phyloP scores from a whole-genome alignment of 106 monocot species.

The Iris macrosiphon region DNA sequence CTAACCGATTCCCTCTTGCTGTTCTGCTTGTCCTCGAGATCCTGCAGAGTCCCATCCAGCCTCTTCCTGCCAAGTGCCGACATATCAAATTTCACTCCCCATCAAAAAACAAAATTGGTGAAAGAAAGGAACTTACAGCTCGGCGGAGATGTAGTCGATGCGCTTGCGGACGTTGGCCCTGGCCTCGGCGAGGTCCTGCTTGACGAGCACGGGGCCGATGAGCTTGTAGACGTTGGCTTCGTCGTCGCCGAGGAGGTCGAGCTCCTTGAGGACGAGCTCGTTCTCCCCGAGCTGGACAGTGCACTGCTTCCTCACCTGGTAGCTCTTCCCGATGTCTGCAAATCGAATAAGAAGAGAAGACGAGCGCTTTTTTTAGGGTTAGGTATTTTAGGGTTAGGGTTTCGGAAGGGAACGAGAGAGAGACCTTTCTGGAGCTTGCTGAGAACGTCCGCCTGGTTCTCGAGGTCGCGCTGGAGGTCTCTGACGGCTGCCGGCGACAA shows the following conservation, averaged over 20 bases:
- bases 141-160: constrained; percentile 88
- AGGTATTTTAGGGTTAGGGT: constrained; percentile 4
- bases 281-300: constrained; percentile 97
- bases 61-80: constrained; percentile 45
- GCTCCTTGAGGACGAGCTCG: constrained; percentile 93
- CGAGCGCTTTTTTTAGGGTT: constrained; percentile 10
- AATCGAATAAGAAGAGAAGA: not conserved
- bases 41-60: constrained; percentile 63
- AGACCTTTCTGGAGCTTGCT: constrained; percentile 87
- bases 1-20: constrained; percentile 79
- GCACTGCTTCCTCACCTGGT: constrained; percentile 95
- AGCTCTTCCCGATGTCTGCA: constrained; percentile 82
- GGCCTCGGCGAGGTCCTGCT: constrained; percentile 95
- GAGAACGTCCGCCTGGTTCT: constrained; percentile 59
- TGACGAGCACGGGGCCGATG: constrained; percentile 90
- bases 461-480: constrained; percentile 72
- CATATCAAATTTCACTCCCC: not conserved
- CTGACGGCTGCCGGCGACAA: constrained; percentile 34
- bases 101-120: not conserved
- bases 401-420: not conserved
- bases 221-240: constrained; percentile 82
- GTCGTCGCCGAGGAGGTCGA: constrained; percentile 64
- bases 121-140: constrained; percentile 40
- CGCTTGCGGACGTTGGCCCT: constrained; percentile 81
- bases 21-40: constrained; percentile 77